Base-by-base conservation (phyloP, 2,329 filamentous ascomycete genomes). In the Aspergillus ruber region DNA sequence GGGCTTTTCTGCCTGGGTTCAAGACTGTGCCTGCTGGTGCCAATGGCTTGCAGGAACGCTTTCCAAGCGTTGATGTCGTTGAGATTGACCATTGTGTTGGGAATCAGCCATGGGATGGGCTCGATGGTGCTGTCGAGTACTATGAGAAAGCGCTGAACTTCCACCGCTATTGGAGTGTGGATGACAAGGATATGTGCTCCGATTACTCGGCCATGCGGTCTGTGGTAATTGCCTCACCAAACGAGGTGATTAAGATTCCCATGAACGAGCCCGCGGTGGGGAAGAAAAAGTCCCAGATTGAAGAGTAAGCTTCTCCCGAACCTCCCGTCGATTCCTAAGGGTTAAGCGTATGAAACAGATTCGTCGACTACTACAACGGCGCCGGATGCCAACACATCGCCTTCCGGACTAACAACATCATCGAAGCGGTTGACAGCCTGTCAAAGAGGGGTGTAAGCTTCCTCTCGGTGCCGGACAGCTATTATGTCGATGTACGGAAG, bases 101-200 rank as follows among this genome's bases (percentile, higher is more conserved):
- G 59, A 95, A 95, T 76, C 90, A 95, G 74, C 83, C 87, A 67
- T 95, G 90, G 90, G 78, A 87, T 67, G 83, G 88, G 61, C 89
- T 95, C 71, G 77, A 82, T 46, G 66, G 69, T 6, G 72, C 73
- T 18, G 82, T 80, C 54, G 73, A 74, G 45, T 83, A 79, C 69
- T 73, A 63, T 43, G 64, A 55, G 29, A 9, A 23, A n/a, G 20
- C 59, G 63, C 83, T 95, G 20, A 83, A 84, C 47, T 95, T 95
- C 78, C 88, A 94, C 75, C 87, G 90, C 57, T 95, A 95, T 81
- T 95, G 90, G 90, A 87, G 82, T 43, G 89, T 95, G 50, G 90
- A 95, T 69, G 90, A 95, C 75, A 84, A 81, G 53, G 81, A 89
- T 63, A 93, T 95, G 74, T 87, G 83, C 74, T 93, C 88, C 53